phyloP scores from a whole-genome alignment of 2,329 filamentous ascomycete species.

The Pseudohalonectria lignicola region DNA sequence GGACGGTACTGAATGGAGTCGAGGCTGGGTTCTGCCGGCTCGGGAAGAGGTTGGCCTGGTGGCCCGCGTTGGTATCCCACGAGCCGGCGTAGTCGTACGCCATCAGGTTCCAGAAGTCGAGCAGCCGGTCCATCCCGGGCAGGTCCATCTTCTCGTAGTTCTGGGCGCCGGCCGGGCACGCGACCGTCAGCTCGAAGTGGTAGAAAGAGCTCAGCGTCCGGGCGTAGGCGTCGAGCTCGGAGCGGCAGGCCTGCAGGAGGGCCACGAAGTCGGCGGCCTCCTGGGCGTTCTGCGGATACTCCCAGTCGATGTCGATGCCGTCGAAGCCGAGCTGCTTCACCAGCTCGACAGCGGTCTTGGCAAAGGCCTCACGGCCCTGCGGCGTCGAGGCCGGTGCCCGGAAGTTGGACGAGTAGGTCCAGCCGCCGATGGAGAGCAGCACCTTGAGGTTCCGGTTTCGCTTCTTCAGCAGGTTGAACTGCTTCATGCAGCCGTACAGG shows the following conservation, averaged over 20 bases:
- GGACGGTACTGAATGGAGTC: conserved; percentile 70
- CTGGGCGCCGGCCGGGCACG: conserved; percentile 49
- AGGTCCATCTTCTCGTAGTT: conserved; percentile 55
- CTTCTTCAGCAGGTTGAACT: conserved; percentile 75
- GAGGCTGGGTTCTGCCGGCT: conserved; percentile 37
- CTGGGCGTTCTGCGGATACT: conserved; percentile 44
- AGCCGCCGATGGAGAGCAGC: conserved; percentile 79
- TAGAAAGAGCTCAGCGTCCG: conserved; percentile 26
- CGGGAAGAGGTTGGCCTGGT: conserved; percentile 70
- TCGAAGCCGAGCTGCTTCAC: conserved; percentile 75
- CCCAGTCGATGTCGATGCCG: conserved; percentile 47
- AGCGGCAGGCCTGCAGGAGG: conserved; percentile 44
- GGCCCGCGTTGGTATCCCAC: conserved; percentile 63
- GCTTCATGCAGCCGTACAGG: conserved; percentile 81
- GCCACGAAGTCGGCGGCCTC: conserved; percentile 49
- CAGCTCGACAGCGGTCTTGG: conserved; percentile 59
- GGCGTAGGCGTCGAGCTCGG: conserved; percentile 47
- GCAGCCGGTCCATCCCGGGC: conserved; percentile 49
- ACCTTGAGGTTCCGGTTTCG: conserved; percentile 75
- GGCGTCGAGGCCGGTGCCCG: conserved; percentile 60
- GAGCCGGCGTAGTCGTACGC: conserved; percentile 80
- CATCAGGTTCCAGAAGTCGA: conserved; percentile 78
- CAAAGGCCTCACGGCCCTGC: conserved; percentile 60
- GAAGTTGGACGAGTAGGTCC: conserved; percentile 86
- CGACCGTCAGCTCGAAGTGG: conserved; percentile 55